Evolutionary conservation across 495 filamentous ascomycete genomes (phyloP).

Genomic region (Alectoria sarmentosa): DNA sequence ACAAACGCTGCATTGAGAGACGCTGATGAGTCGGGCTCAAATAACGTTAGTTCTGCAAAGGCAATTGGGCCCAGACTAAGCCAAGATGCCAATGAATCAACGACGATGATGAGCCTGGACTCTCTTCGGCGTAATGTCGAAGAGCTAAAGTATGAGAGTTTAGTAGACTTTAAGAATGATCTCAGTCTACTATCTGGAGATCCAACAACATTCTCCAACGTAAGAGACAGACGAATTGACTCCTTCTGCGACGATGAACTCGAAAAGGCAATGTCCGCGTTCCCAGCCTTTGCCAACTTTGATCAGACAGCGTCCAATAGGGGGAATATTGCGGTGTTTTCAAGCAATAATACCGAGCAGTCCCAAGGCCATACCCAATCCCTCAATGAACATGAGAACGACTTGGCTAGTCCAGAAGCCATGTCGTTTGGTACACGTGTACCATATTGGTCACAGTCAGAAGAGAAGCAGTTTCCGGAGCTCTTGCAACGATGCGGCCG

Average conservation of each 20-base stretch:
- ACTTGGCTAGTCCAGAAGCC: neutral
- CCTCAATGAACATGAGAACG: neutral
- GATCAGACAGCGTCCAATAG: neutral
- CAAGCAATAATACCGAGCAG: neutral
- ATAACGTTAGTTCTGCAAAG: neutral
- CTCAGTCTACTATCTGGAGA: constrained; percentile 1
- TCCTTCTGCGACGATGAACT: neutral
- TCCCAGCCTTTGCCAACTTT: constrained; percentile 10
- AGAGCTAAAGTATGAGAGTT: neutral
- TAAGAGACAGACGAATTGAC: neutral
- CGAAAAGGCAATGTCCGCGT: neutral
- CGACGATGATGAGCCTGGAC: neutral
- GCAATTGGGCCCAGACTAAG: neutral
- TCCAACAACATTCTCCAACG: neutral
- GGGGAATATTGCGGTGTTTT: neutral
- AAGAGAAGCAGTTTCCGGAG: constrained; percentile 8
- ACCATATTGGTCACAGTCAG: constrained; percentile 12
- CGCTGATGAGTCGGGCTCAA: too few relatives aligned
- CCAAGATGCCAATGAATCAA: neutral
- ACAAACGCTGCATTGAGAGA: neutral
- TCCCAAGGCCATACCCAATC: neutral
- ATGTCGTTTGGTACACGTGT: neutral
- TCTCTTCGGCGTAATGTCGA: neutral
- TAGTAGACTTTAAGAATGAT: constrained; percentile 13
- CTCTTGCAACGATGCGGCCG: constrained; percentile 12